These are phyloP conservation scores for Boletus rubropictus DNA, from an alignment of 768 basidiomycete species.

Conservation along the genomic window DNA sequence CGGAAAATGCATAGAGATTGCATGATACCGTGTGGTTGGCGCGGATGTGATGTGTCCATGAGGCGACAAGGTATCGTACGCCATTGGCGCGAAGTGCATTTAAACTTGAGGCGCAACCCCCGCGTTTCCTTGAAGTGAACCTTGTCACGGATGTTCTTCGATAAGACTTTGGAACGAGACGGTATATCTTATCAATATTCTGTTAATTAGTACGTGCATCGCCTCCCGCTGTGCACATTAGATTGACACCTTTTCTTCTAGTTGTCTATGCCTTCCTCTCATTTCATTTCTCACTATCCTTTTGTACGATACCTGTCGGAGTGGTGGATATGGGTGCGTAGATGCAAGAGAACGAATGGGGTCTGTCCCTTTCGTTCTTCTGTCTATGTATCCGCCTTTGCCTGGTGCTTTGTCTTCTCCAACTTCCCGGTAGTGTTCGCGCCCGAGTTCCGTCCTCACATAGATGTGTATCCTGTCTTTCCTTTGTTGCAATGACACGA, in stretches of 20 bases:
- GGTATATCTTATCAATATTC: neutral
- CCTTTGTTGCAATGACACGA: neutral
- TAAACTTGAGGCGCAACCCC: slow-evolving; percentile 10
- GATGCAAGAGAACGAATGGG: neutral
- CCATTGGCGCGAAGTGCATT: slow-evolving; percentile 15
- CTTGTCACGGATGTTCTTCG: neutral
- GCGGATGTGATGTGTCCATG: neutral
- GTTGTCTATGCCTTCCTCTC: neutral
- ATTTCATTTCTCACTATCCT: neutral
- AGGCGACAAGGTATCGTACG: slow-evolving; percentile 6
- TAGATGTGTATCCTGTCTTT: neutral
- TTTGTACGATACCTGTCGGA: slow-evolving; percentile 6
- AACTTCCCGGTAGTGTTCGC: neutral
- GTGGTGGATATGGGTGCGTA: neutral
- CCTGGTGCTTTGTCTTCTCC: neutral
- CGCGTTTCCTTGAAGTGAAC: neutral
- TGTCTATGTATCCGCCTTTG: neutral
- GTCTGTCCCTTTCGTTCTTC: neutral
- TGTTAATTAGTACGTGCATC: neutral
- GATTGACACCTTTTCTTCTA: neutral
- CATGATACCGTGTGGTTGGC: slow-evolving; percentile 7
- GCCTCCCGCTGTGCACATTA: neutral
- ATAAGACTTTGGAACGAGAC: neutral
- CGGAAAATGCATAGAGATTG: neutral
- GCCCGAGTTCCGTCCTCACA: neutral